Evolutionary conservation across 495 filamentous ascomycete genomes (phyloP), one percentile per base, ranked within the genome.

Genomic region (Parachaetomium inaequale): DNA sequence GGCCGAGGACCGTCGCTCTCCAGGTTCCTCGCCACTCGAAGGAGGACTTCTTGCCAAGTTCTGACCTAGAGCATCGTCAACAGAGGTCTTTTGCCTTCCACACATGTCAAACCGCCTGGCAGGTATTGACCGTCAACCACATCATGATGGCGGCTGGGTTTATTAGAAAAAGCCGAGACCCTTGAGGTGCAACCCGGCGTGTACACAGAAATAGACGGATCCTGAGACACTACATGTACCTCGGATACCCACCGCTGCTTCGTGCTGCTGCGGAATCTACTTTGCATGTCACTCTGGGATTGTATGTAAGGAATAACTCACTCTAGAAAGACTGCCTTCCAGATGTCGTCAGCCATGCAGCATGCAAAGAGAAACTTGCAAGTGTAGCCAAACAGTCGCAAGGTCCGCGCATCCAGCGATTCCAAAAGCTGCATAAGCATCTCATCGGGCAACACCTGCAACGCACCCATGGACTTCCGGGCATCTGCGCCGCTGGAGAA

Each of bases 281-380:
- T 28, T 7, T 28, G 7, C 15, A 28, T 26, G 36, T 28, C 19
- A 55, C 34, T 52, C 11, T 11, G 34, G 21, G 25, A 42, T 42
- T 21, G 19, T n/a, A 53, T 15, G 52, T 29, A n/a, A n/a, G n/a
- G 31, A 26, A 40, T 3, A 26, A 82, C 91, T 83, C 88, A 98
- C 94, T 85, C 81, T 64, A 96, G 79, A 66, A 92, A 95, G 11
- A 96, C 74, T 23, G 85, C 70, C 75, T 94, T 94, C 94, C 94
- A 98, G 28, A 98, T 72, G 62, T 98, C 94, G 61, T 98, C 94
- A 34, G 83, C 83, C 42, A 88, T 80, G 45, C 88, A 88, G 72
- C 92, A 94, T 8, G 93, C 94, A 79, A 92, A 95, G 17, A 97
- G 80, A 34, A 90, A 89, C 72, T 88, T 92, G 77, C 94, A 97